Base-by-base conservation (phyloP, 768 basidiomycete species). In the Hygrocybe punicea region DNA sequence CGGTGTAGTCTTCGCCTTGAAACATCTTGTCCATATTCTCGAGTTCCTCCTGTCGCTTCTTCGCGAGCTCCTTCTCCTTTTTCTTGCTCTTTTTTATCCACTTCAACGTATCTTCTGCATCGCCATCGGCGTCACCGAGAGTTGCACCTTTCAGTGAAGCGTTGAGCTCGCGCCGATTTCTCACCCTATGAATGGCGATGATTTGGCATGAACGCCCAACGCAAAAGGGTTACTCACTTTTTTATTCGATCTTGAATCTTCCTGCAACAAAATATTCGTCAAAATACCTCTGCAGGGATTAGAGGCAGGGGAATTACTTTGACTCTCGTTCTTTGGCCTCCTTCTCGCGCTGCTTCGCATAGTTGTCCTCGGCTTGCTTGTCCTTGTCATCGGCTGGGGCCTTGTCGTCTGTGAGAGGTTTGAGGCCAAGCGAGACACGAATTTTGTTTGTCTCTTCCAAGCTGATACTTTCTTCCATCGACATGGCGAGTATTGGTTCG, bases 401-500 rank as follows among this genome's bases (percentile, higher is more conserved):
- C 40, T 80, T 77, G 63, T 93, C 90, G 63, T 93, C 94, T 16
- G 87, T 89, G 56, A 98, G 82, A 40, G 97, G 95, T 69, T 94
- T 92, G 58, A 99, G 85, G 61, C 97, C 97, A 37, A 97, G 81
- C 4, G 87, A 89, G 57, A 96, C 84, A 75, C 97, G 92, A 71
- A 97, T 91, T 74, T 90, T 94, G 81, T 95, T 95, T 36, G 93
- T 95, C 78, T 95, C 93, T 67, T 94, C 93, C 67, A 96, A 82
- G 67, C 89, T 90, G 69, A 96, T 89, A 62, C 89, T 87, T 72
- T 91, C 84, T 77, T 92, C 88, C 87, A 90, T 85, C 16, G 86
- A 81, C 79, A 81, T 83, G 57, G 60, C 73, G 67, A 56, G 54
- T 34, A 51, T 39, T n/a, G n/a, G n/a, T n/a, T n/a, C n/a, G n/a